Base-by-base conservation (phyloP, 73 alveolate genomes). In the Paramecium sexaurelia region DNA sequence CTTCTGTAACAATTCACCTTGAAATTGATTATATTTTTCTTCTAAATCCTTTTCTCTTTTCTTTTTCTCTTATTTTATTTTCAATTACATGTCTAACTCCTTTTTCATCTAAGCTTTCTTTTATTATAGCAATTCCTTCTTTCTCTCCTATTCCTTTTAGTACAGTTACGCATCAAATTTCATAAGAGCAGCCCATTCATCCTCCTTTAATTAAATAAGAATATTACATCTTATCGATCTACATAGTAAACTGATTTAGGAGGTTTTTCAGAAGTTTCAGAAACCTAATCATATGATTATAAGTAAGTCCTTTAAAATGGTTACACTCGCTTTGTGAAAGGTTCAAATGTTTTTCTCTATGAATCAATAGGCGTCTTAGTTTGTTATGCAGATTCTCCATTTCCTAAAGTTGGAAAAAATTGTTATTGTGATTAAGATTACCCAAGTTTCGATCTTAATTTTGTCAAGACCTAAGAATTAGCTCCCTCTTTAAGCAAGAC, bases 151-250 rank as follows among this genome's bases (percentile, higher is more conserved):
- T 43, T 78, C 90, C 68, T 78, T 78, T 43, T 39, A 33, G 32
- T 78, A 78, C 73, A 40, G 71, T 41, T 78, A 24, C n/a, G 90
- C 90, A 78, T 78, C 73, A 40, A 40, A 78, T 78, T 43, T 78
- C 90, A 78, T 41, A 41, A 78, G 41, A 0, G 90, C 90, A 40
- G 90, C 90, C 90, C 90, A 78, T 78, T 78, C 90, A 43, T 78
- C 90, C 41, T 78, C 90, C 87, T 73, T n/a, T 27, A 73, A 27
- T 36, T 36, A 36, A 7, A 1, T 36, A 13, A 73, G 7, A 73
- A 73, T 36, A 7, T 73, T 73, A 73, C 87, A 41, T 78, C 90
- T 6, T 78, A n/a, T 9, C 71, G 15, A 37, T 78, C 90, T 41
- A 78, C 90, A 37, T 36, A 40, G 17, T 78, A 78, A 1, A 78